These are phyloP conservation scores for Termitomyces sp. DNA, from an alignment of 768 basidiomycete species.

Conservation along the genomic window DNA sequence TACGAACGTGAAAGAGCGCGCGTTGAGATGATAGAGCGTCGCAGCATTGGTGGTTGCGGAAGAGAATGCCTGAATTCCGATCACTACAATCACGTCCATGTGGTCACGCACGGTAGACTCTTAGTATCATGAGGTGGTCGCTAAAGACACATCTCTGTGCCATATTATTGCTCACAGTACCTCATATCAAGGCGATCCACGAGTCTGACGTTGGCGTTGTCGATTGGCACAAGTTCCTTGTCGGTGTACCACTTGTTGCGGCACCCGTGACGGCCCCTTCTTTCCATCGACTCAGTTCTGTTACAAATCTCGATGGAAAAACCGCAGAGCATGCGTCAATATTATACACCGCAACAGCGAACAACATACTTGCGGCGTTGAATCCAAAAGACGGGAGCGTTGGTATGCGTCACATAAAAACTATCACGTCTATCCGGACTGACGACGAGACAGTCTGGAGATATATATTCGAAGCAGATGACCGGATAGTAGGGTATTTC, in stretches of 20 bases:
- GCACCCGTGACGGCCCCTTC: slow-evolving; percentile 49
- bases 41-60: slow-evolving; percentile 12
- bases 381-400: slow-evolving; percentile 62
- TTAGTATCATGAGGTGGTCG: slow-evolving; percentile 9
- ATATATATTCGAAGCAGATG: slow-evolving; percentile 64
- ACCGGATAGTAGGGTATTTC: slow-evolving; percentile 62
- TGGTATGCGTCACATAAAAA: slow-evolving; percentile 39
- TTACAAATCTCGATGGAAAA: neutral
- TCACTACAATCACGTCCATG: slow-evolving; percentile 9
- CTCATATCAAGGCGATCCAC: slow-evolving; percentile 43
- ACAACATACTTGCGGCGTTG: slow-evolving; percentile 75
- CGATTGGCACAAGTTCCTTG: slow-evolving; percentile 80
- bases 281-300: slow-evolving; percentile 32
- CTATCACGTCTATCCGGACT: slow-evolving; percentile 1
- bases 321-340: slow-evolving; percentile 28
- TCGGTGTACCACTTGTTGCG: slow-evolving; percentile 64
- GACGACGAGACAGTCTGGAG: slow-evolving; percentile 54
- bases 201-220: slow-evolving; percentile 74
- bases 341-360: slow-evolving; percentile 61
- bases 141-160: slow-evolving; percentile 1
- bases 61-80: slow-evolving; percentile 8
- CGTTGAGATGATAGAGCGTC: slow-evolving; percentile 9
- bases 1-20: slow-evolving; percentile 37
- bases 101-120: neutral
- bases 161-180: slow-evolving; percentile 2